Evolutionary conservation across 2,329 filamentous ascomycete genomes (phyloP), one percentile per base, ranked within the genome.

Genomic region (Tolypocladium inflatum): DNA sequence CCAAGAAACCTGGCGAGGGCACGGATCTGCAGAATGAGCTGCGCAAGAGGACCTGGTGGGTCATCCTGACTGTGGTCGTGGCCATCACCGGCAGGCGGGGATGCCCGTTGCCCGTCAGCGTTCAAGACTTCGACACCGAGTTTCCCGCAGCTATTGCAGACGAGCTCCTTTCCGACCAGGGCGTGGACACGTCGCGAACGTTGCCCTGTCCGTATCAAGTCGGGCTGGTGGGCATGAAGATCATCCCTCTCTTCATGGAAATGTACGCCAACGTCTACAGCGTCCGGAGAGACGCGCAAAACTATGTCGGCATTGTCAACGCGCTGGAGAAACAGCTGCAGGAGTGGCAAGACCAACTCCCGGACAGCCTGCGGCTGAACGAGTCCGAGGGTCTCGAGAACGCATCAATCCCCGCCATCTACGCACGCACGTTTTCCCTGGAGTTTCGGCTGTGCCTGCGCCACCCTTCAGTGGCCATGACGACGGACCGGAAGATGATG

Each of bases 31-130:
- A 88, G 7, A 82, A 89, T 59, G 90, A 95, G 69, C 70, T 92
- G 71, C 81, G 90, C 30, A 92, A 92, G 73, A 80, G 90, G 19
- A 79, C 86, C 0, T 95, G 90, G 77, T 95, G 89, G 88, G 79
- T 79, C 7, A 78, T 92, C 13, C 73, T 91, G 45, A 77, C 80
- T 6, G 78, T 91, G 17, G 80, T 85, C 60, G 78, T 89, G 11
- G 84, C 83, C n/a, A 75, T 93, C 11, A 85, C 85, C 63, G 89
- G 89, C 23, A 89, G 89, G 59, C 82, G 92, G 41, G 90, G 90
- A 21, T 80, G 86, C 19, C 90, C 90, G 1, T 89, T 94, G 81
- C 83, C 86, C 1, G 80, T 94, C 54, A 81, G 84, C 13, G 75
- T 86, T 4, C 84, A 89, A 55, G 89, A 94, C 62, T 88, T 91